Evolutionary conservation across 2,329 filamentous ascomycete species (phyloP).

Genomic region (Phialemonium atrogriseum): DNA sequence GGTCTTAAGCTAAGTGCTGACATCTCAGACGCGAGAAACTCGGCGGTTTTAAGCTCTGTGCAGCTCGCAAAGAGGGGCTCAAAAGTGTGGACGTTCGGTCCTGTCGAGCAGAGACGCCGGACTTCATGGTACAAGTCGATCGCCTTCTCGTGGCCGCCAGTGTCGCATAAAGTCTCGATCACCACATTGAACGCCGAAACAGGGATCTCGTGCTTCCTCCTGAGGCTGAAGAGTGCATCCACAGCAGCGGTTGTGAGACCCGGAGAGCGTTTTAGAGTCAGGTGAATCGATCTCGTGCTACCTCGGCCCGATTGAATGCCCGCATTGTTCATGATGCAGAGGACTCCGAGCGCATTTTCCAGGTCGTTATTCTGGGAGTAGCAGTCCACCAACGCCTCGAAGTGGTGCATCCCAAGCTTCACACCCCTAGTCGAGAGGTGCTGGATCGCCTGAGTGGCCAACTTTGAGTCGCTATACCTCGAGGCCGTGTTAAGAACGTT

Average conservation of each 20-base stretch:
- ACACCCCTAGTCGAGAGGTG: constrained; percentile 51
- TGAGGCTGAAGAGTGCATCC: constrained; percentile 46
- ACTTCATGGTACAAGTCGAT: constrained; percentile 29
- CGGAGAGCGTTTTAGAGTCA: constrained; percentile 39
- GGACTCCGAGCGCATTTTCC: constrained; percentile 55
- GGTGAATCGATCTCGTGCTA: constrained; percentile 56
- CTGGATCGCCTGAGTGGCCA: constrained; percentile 66
- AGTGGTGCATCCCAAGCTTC: constrained; percentile 59
- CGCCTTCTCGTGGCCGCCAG: constrained; percentile 10
- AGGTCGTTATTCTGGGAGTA: constrained; percentile 56
- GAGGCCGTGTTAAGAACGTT: constrained; percentile 67
- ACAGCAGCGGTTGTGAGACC: constrained; percentile 44
- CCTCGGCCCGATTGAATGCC: constrained; percentile 47
- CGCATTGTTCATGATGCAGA: constrained; percentile 65
- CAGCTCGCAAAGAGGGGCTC: constrained; percentile 23
- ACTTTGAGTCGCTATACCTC: constrained; percentile 53
- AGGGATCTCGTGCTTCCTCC: constrained; percentile 22
- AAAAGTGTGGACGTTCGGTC: constrained; percentile 27
- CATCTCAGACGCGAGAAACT: constrained; percentile 29
- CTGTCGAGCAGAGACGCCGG: constrained; percentile 23
- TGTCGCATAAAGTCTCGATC: constrained; percentile 23
- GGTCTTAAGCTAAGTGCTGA: constrained; percentile 22
- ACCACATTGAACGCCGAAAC: constrained; percentile 31
- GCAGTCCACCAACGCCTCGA: constrained; percentile 68
- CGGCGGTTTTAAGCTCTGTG: constrained; percentile 17